phyloP scores from a whole-genome alignment of 495 filamentous ascomycete genomes.

The Talaromyces stipitatus region DNA sequence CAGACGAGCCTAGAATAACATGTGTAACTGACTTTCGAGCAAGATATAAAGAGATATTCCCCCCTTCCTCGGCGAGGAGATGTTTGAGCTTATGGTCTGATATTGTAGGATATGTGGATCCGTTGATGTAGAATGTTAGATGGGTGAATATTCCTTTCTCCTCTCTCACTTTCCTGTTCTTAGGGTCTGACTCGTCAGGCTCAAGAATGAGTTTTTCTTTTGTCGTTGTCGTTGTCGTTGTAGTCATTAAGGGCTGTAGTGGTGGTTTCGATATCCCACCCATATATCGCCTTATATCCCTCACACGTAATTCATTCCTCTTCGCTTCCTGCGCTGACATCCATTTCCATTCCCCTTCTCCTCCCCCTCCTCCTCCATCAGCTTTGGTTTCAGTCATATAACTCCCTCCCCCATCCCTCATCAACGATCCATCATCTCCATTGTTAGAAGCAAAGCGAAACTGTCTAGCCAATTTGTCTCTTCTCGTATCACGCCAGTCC shows the following conservation, averaged over 20 bases:
- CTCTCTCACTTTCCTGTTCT: neutral
- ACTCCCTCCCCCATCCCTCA: neutral
- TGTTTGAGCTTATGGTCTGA: constrained; percentile 84
- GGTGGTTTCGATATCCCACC: constrained; percentile 13
- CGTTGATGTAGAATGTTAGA: constrained; percentile 78
- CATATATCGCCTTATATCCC: constrained; percentile 53
- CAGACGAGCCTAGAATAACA: constrained; percentile 68
- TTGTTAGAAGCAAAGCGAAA: constrained; percentile 43
- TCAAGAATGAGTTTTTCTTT: neutral
- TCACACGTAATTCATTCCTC: constrained; percentile 27
- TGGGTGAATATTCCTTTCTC: constrained; percentile 51
- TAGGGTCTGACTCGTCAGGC: neutral
- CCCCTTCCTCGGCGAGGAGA: constrained; percentile 68
- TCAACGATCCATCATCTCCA: neutral
- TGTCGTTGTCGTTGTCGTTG: constrained; percentile 14
- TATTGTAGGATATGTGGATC: constrained; percentile 70
- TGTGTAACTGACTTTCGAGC: constrained; percentile 73
- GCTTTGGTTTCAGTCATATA: neutral
- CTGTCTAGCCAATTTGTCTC: constrained; percentile 58
- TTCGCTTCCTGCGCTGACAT: constrained; percentile 7
- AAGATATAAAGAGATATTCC: constrained; percentile 55
- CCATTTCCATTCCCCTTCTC: constrained; percentile 10
- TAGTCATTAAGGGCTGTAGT: neutral
- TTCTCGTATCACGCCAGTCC: constrained; percentile 64
- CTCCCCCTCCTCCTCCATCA: neutral